Evolutionary conservation across 1,284 basidiomycete genomes (phyloP).

Genomic region (Cryptococcus wingfieldii): DNA sequence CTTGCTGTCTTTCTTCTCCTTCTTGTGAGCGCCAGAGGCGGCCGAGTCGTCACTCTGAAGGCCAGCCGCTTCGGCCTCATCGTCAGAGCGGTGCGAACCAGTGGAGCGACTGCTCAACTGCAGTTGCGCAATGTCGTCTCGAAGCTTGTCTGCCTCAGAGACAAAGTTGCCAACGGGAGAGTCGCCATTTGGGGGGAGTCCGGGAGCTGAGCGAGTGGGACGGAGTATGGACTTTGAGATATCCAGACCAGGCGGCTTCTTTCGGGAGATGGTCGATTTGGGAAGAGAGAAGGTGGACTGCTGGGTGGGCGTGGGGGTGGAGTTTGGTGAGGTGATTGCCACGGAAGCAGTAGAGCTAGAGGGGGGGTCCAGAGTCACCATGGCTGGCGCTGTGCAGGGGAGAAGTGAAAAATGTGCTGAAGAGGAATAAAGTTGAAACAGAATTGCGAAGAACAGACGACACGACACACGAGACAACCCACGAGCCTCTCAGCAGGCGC

Average conservation of each 20-base stretch:
- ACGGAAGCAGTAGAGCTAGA: not conserved
- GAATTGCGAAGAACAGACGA: not conserved
- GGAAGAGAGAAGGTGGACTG: constrained; percentile 18
- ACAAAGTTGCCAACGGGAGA: constrained; percentile 2
- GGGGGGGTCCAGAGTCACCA: not conserved
- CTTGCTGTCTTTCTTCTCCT: constrained; percentile 19
- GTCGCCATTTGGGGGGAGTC: constrained; percentile 13
- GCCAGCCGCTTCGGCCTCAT: constrained; percentile 17
- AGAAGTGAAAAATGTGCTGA: not conserved
- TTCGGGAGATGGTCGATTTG: constrained; percentile 42
- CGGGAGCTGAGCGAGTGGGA: constrained; percentile 32
- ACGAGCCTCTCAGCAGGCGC: not conserved
- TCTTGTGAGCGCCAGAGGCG: constrained; percentile 4
- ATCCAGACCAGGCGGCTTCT: constrained; percentile 45
- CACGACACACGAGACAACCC: not conserved
- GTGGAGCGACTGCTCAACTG: constrained; percentile 62
- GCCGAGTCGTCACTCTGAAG: constrained; percentile 9
- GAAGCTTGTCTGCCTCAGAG: constrained; percentile 51
- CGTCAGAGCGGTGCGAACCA: constrained; percentile 12
- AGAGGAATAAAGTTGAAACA: not conserved
- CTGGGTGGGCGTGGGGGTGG: constrained; percentile 3
- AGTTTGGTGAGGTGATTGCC: not conserved
- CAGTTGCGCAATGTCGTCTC: constrained; percentile 43
- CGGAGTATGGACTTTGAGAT: constrained; percentile 43
- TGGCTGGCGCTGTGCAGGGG: not conserved